Evolutionary conservation across 1,139 yeast genomes (phyloP).

Genomic region (Zygosaccharomyces sapae): DNA sequence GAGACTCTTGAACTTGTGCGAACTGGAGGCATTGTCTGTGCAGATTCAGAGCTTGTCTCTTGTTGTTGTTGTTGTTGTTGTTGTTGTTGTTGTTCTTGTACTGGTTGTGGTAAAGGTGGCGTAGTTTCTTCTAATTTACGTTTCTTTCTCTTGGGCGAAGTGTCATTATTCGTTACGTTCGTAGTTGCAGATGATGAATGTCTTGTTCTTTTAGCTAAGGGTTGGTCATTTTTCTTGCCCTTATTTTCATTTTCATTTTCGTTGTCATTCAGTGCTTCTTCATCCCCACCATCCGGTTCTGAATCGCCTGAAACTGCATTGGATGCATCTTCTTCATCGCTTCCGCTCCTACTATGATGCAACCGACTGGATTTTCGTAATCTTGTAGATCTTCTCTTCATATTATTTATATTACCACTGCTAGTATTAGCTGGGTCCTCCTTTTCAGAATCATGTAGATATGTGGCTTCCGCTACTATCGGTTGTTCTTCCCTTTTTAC

Average conservation of each 20-base stretch:
- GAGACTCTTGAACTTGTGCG: conserved; percentile 24
- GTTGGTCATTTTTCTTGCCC: conserved; percentile 18
- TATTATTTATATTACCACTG: neutral
- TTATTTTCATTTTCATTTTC: conserved; percentile 6
- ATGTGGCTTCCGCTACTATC: neutral
- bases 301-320: conserved; percentile 12
- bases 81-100: conserved; percentile 9
- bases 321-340: conserved; percentile 10
- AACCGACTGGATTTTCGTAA: conserved; percentile 10
- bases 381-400: conserved; percentile 14
- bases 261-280: conserved; percentile 14
- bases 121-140: conserved; percentile 11
- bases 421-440: neutral
- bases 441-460: neutral
- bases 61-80: conserved; percentile 12
- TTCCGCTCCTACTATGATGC: conserved; percentile 9
- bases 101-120: conserved; percentile 8
- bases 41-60: conserved; percentile 8
- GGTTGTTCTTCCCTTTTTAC: conserved; percentile 1
- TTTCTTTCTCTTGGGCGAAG: conserved; percentile 24
- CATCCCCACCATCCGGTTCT: conserved; percentile 20
- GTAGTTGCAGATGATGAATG: conserved; percentile 20
- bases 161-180: conserved; percentile 15
- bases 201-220: conserved; percentile 31
- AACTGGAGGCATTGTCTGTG: conserved; percentile 9